Evolutionary conservation across 495 filamentous ascomycete species (phyloP), one percentile per base, ranked within the genome.

Genomic region (Lichina pygmaea): DNA sequence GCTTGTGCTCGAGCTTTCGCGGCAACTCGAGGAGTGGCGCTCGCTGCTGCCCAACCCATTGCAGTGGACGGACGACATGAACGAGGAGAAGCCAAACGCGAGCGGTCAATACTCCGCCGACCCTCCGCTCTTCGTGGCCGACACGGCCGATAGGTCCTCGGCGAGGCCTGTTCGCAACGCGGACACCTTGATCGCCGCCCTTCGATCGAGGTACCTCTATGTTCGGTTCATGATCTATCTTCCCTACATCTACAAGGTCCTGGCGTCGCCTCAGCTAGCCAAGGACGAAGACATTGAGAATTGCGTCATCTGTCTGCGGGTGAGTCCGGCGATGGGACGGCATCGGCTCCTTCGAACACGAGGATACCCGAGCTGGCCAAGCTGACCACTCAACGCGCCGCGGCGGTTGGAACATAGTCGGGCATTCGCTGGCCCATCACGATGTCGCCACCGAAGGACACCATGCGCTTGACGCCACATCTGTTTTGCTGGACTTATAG

Each of bases 201-300:
- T 75, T 8, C 63, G 71, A 41, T 67, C 70, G 6, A 59, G 66
- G 34, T 75, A 70, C 57, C 73, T 73, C 55, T 70, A 72, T 54
- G 61, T 67, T 10, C 67, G 67, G 41, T 73, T 67, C 55, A 59
- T 74, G 44, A 62, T 73, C 46, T 62, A 73, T 49, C 62, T 68
- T 11, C 70, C 71, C 9, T 75, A 70, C 48, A 50, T 74, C 36
- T 75, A 71, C 62, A 75, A 75, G 50, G 71, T 68, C 2, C 54
- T 75, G 32, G 69, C 73, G 53, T 63, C 63, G 48, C 66, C 71
- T 1, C 61, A 71, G 37, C 52, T 61, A 43, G 61, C 72, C 57
- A 67, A 61, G 7, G 53, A 62, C 15, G 64, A 68, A 31, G 71
- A 75, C 53, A 59, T 60, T 7, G 50, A 62, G 12, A 66, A 63